A percentile compares a stretch with the other conserved stretches of the same genome.
phyloP scores from a whole-genome alignment of 2,329 filamentous ascomycete genomes.

The Scytalidium lignicola region DNA sequence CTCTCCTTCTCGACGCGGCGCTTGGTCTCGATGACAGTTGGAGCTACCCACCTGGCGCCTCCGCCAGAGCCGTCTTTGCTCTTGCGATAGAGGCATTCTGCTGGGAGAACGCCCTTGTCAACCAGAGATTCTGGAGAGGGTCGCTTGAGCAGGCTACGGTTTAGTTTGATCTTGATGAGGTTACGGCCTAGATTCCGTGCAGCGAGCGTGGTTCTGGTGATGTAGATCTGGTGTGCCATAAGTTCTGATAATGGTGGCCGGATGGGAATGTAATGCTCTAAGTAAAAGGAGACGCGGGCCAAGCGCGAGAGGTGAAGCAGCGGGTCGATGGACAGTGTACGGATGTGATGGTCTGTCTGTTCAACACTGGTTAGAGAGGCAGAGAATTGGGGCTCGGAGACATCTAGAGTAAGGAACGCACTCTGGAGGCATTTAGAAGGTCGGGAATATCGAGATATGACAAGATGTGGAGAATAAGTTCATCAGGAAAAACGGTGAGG shows the following conservation, averaged over 20 bases:
- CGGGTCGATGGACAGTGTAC: slow-evolving; percentile 57
- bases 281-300: slow-evolving; percentile 46
- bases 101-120: slow-evolving; percentile 57
- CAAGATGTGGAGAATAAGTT: slow-evolving; percentile 39
- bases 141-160: slow-evolving; percentile 53
- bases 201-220: slow-evolving; percentile 60
- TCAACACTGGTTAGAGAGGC: neutral
- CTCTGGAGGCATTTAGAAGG: slow-evolving; percentile 36
- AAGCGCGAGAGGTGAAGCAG: slow-evolving; percentile 60
- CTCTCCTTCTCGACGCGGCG: slow-evolving; percentile 60
- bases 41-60: slow-evolving; percentile 36
- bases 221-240: slow-evolving; percentile 59
- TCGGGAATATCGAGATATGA: slow-evolving; percentile 40
- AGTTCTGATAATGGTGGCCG: slow-evolving; percentile 58
- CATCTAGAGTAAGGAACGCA: slow-evolving; percentile 19
- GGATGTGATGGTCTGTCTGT: slow-evolving; percentile 45
- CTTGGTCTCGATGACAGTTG: slow-evolving; percentile 56
- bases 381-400: neutral
- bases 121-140: slow-evolving; percentile 57
- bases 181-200: slow-evolving; percentile 59
- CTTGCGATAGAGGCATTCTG: slow-evolving; percentile 49
- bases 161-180: slow-evolving; percentile 59
- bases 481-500: slow-evolving; percentile 27
- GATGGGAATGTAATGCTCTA: slow-evolving; percentile 51
- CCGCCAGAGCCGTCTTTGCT: slow-evolving; percentile 24